Evolutionary conservation across 148 eudicot species (phyloP), one percentile per base, ranked within the genome.

Genomic region (Camellia sinensis): DNA sequence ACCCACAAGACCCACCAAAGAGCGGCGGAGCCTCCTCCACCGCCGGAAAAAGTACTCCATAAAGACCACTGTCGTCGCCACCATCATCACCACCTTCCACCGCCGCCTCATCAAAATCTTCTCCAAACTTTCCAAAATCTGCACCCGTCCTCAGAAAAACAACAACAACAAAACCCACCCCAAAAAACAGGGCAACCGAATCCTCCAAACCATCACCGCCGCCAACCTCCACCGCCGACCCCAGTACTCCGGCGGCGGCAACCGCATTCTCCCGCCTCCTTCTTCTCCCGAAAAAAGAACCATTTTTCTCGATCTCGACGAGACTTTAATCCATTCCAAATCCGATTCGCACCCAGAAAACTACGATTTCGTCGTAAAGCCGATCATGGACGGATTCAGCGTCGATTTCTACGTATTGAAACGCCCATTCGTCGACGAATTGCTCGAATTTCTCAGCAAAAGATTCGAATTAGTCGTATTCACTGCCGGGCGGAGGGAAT

Each of bases 381-480:
- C 98, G 7, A 79, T 81, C 65, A 89, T 95, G 8, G 94, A 91
- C 45, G 98, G 98, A 0, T 85, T 83, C n/a, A 78, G 53, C 1
- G 83, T 87, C 72, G 85, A 82, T 17, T 95, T 93, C 65, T 95
- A 87, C 43, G 97, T 95, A 21, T 19, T 81, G 9, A 95, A 95
- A 37, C 63, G 97, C 18, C 99, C 99, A 0, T 92, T 85, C 22
- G 89, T 92, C 9, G 97, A 95, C 37, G 89, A 93, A 46, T 85
- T 95, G 4, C 86, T 95, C 0, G 87, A 87, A 9, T 84, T 82
- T 76, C 45, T 92, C 1, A 76, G 86, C 6, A 37, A 74, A 17
- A 88, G 77, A 17, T 93, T 85, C 45, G 99, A 95, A 81, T 53
- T 95, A 19, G 97, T 93, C 7, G 85, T 95, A n/a, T 95, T 95